Evolutionary conservation across 192 early-diverging fungal species (phyloP), one percentile per base, ranked within the genome.

Genomic region (Gamsiella multidivaricata): DNA sequence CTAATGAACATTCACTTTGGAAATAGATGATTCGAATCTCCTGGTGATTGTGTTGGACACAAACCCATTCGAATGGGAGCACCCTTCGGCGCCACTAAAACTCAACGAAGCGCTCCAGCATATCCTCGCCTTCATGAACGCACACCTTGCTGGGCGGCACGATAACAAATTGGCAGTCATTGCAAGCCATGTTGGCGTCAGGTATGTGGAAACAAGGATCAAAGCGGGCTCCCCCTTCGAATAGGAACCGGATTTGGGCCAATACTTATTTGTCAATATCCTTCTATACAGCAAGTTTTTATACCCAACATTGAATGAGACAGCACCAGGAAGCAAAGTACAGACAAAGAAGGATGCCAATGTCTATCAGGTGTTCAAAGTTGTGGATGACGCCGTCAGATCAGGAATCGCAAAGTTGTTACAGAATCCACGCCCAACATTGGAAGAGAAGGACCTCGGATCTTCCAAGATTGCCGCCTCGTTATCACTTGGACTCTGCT

Each of bases 131-230:
- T 96, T 97, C 57, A 87, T 98, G 53, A 97, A 98, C 79, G 97
- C 96, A 8, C 95, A 96, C 79, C 79, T 98, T 61, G 93, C 94
- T 15, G 86, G 95, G 22, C 91, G 93, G 37, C 91, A 94, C 47
- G 93, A 97, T 60, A 97, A 96, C 70, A 82, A 87, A 55, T 82
- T 98, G n/a, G 94, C 91, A 0, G 90, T 96, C 1, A 88, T 98
- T 17, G 95, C 93, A 0, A 89, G 88, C 70, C 88, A 89, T 81
- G 79, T 82, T 17, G 88, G 84, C 17, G 66, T 80, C 53, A 87
- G 87, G 87, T 88, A 79, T 23, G 18, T n/a, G n/a, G n/a, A n/a
- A n/a, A n/a, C n/a, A n/a, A n/a, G n/a, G n/a, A n/a, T n/a, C n/a
- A n/a, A 45, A 14, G 5, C 29, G 34, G n/a, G 29, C 22, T 57